A percentile compares a stretch with the other conserved stretches of the same genome.
Conservation (phyloP, 1,284 basidiomycete genomes). For the Melampsora larici-populina region DNA sequence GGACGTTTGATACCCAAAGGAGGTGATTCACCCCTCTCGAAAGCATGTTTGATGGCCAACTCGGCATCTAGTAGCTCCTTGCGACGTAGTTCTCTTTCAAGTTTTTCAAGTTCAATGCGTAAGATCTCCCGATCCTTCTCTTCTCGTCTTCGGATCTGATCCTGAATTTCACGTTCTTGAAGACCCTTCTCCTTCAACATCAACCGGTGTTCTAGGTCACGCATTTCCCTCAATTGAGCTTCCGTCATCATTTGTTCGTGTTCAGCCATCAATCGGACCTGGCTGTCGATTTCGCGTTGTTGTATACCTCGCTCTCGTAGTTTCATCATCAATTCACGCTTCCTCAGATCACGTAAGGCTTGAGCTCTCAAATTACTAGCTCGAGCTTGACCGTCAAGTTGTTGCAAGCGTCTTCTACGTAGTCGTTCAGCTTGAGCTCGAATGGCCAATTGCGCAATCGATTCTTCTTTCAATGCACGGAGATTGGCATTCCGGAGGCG, state of each 20-base stretch:
- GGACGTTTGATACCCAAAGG: slow-evolving; percentile 35
- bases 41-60: slow-evolving; percentile 22
- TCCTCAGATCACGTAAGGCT: slow-evolving; percentile 34
- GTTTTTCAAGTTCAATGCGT: slow-evolving; percentile 20
- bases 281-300: slow-evolving; percentile 36
- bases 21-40: slow-evolving; percentile 41
- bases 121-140: slow-evolving; percentile 38
- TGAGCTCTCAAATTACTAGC: slow-evolving; percentile 30
- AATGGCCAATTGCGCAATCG: slow-evolving; percentile 16
- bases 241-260: slow-evolving; percentile 22
- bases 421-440: slow-evolving; percentile 38
- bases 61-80: slow-evolving; percentile 38
- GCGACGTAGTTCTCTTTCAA: slow-evolving; percentile 24
- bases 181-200: slow-evolving; percentile 38
- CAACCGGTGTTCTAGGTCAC: slow-evolving; percentile 34
- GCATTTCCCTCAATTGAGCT: slow-evolving; percentile 35
- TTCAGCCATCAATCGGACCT: slow-evolving; percentile 29
- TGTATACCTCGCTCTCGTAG: slow-evolving; percentile 33
- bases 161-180: slow-evolving; percentile 34
- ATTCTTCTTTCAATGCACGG: slow-evolving; percentile 7
- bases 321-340: slow-evolving; percentile 32
- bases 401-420: slow-evolving; percentile 29
- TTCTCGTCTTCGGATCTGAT: slow-evolving; percentile 35
- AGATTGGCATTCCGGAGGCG: not conserved
- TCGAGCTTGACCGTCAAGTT: slow-evolving; percentile 37